Percentiles rank a stretch among this genome's conserved stretches.
phyloP scores from a whole-genome alignment of 179 eudicot species.

The Sideroxylon spinosum region DNA sequence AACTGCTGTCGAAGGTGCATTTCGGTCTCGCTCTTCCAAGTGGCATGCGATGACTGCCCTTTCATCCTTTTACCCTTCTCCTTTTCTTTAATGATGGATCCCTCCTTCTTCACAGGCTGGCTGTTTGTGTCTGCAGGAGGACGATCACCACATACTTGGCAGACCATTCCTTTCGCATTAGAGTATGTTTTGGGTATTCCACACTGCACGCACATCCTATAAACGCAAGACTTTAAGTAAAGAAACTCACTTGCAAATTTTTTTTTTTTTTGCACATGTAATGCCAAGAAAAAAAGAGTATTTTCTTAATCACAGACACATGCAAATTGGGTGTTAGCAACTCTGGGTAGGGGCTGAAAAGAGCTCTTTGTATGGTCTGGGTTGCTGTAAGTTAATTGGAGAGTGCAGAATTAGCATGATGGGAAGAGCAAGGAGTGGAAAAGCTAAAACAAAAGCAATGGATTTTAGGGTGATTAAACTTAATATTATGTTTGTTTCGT shows the following conservation, averaged over 20 bases:
- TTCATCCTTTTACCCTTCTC: slow-evolving; percentile 92
- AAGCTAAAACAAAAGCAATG: too few relatives aligned
- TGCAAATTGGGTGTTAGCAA: too few relatives aligned
- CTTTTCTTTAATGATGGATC: slow-evolving; percentile 78
- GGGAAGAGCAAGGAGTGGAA: too few relatives aligned
- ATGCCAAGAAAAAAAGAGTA: too few relatives aligned
- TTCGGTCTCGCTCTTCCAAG: slow-evolving; percentile 97
- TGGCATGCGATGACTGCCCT: slow-evolving; percentile 92
- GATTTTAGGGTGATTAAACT: too few relatives aligned
- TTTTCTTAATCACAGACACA: too few relatives aligned
- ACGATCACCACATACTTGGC: slow-evolving; percentile 69
- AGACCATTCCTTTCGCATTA: slow-evolving; percentile 66
- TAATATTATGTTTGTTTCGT: too few relatives aligned
- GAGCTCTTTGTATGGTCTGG: too few relatives aligned
- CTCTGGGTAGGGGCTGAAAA: too few relatives aligned
- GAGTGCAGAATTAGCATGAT: too few relatives aligned
- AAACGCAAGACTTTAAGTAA: not conserved
- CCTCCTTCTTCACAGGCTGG: slow-evolving; percentile 63
- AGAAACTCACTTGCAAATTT: not conserved
- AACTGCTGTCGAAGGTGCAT: slow-evolving; percentile 94
- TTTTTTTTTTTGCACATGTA: not conserved
- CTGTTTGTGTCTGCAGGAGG: slow-evolving; percentile 39
- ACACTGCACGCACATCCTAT: slow-evolving; percentile 80
- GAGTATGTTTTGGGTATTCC: slow-evolving; percentile 87
- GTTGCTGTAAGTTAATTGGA: too few relatives aligned